Base-by-base conservation (phyloP, 2,329 filamentous ascomycete genomes). In the Monilinia polystroma region DNA sequence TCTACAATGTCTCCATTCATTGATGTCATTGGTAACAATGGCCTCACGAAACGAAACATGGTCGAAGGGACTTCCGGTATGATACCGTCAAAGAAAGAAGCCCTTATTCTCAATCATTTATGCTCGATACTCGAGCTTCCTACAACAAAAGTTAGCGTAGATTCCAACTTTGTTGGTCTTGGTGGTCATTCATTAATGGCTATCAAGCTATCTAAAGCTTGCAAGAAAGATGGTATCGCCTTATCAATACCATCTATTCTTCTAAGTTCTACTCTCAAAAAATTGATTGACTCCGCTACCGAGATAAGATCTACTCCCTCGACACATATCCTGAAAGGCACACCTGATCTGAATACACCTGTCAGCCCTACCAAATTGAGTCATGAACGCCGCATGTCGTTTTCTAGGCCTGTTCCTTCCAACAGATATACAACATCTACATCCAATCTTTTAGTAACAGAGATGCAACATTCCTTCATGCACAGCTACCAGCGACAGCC, bases 161-260 rank as follows among this genome's bases (percentile, higher is more conserved):
- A 47, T 6, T 47, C 64, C 18, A 66, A 76, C 62, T 82, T 83
- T 73, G 80, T 82, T 59, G 75, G 77, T n/a, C 73, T 82, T 1
- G 81, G 81, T 32, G 81, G 81, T 20, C 79, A 82, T 64, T 82
- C 81, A 0, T 76, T 83, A 5, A 71, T 76, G 4, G 81, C 81
- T 0, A 82, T 83, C 79, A 76, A 75, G 51, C 75, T 82, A 2
- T 79, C 80, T 0, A 78, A 79, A 6, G 76, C 75, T 18, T 77
- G 77, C 29, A 76, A 79, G 45, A 45, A 6, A 2, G 71, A 76
- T 49, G 77, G 77, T 3, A 67, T 78, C n/a, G 71, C 71, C 23
- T 2, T 66, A 20, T 66, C 64, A n/a, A 66, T 47, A 11, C 55
- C 57, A 53, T 62, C 45, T n/a, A 66, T 60, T 49, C 54, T 66